Evolutionary conservation across 345 rosid genomes (phyloP).

Genomic region (Rhizophora mangle): DNA sequence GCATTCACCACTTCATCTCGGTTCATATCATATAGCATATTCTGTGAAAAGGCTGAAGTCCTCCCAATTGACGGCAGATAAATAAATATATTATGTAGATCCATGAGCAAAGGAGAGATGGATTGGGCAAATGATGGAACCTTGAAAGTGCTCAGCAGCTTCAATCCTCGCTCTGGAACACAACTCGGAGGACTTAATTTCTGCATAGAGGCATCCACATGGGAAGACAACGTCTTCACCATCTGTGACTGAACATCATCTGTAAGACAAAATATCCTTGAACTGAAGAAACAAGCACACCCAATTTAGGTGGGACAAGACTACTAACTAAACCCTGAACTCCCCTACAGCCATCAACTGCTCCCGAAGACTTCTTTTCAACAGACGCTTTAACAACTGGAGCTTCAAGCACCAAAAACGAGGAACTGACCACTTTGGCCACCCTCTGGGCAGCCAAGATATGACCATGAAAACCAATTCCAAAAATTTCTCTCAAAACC

Average conservation of each 20-base stretch:
- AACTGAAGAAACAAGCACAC: slow-evolving; percentile 37
- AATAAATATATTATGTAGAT: slow-evolving; percentile 64
- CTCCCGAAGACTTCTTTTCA: slow-evolving; percentile 28
- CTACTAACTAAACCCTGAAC: slow-evolving; percentile 51
- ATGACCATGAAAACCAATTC: slow-evolving; percentile 73
- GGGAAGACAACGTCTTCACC: slow-evolving; percentile 54
- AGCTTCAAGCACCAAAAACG: slow-evolving; percentile 69
- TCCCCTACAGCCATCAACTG: slow-evolving; percentile 34
- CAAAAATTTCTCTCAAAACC: slow-evolving; percentile 77
- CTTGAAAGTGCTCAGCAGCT: slow-evolving; percentile 29
- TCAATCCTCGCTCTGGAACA: slow-evolving; percentile 29
- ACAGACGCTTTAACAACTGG: slow-evolving; percentile 39
- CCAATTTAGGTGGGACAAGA: slow-evolving; percentile 48
- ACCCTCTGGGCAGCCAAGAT: slow-evolving; percentile 65
- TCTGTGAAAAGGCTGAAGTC: slow-evolving; percentile 66
- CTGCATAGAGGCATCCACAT: slow-evolving; percentile 33
- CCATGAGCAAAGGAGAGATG: slow-evolving; percentile 70
- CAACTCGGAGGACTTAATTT: slow-evolving; percentile 25
- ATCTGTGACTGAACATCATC: slow-evolving; percentile 53
- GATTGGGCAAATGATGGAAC: slow-evolving; percentile 78
- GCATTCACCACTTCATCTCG: slow-evolving; percentile 58
- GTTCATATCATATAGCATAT: slow-evolving; percentile 65
- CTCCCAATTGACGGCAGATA: slow-evolving; percentile 69
- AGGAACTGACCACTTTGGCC: slow-evolving; percentile 73
- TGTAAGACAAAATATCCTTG: slow-evolving; percentile 42